A percentile compares a stretch with the other conserved stretches of the same genome.
phyloP scores from a whole-genome alignment of 805 yeast genomes.

The Wickerhamiella vanderwaltii region DNA sequence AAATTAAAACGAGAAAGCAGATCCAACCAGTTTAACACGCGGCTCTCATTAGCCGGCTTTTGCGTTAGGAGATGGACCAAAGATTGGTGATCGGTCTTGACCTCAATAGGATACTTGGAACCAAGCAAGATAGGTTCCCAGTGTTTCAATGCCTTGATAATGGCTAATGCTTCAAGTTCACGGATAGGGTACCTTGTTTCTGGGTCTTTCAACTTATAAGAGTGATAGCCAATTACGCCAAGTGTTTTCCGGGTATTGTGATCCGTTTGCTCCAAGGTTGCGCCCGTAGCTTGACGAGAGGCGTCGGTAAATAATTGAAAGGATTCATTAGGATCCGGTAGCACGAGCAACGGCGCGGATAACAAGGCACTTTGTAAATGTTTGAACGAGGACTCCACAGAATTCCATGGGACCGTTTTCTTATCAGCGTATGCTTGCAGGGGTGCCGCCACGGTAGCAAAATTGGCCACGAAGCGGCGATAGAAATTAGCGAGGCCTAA shows the following conservation, averaged over 20 bases:
- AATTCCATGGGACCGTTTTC: no score
- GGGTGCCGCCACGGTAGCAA: background rate
- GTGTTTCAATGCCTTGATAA: background rate
- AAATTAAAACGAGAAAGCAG: background rate
- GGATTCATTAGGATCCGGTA: background rate
- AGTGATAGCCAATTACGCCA: constrained; percentile 1
- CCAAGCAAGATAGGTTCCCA: background rate
- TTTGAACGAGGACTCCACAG: background rate
- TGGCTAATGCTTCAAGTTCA: background rate
- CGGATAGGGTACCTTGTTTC: constrained; percentile 3
- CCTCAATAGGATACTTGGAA: background rate
- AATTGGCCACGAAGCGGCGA: constrained; percentile 1
- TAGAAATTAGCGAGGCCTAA: constrained; percentile 4
- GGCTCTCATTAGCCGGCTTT: background rate
- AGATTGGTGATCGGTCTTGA: constrained; percentile 3
- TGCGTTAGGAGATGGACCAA: background rate
- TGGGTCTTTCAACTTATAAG: background rate
- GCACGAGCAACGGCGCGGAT: background rate
- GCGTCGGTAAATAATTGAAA: background rate
- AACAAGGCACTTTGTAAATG: background rate
- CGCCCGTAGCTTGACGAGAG: background rate
- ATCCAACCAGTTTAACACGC: background rate
- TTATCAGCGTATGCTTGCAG: no score
- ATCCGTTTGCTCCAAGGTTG: background rate
- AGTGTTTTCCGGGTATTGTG: background rate